Percentiles rank a stretch among this genome's conserved stretches.
phyloP scores from a whole-genome alignment of 2,329 filamentous ascomycete genomes.

The Verticillium tricorpus region DNA sequence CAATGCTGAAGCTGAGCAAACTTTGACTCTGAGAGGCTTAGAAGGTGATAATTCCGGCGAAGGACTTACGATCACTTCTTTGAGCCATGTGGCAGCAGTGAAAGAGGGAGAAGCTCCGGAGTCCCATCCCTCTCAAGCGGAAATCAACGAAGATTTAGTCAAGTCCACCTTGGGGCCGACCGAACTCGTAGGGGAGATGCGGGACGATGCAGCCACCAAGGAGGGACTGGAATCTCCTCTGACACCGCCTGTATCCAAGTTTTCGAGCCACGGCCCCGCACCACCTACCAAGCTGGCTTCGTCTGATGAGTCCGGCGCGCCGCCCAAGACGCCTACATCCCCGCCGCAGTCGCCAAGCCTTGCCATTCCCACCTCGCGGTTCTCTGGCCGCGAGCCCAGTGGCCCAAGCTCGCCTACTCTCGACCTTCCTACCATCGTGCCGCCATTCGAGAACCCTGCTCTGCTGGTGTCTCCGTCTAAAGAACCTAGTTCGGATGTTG shows the following conservation, averaged over 20 bases:
- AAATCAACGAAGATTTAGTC: too few relatives aligned
- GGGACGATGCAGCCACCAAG: neutral
- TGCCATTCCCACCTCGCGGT: conserved; percentile 35
- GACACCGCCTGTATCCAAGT: conserved; percentile 10
- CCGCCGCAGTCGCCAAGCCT: conserved; percentile 8
- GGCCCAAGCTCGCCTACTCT: conserved; percentile 16
- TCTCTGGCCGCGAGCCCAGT: conserved; percentile 34
- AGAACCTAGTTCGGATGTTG: neutral
- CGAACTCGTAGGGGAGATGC: neutral
- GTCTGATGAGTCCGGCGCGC: conserved; percentile 5
- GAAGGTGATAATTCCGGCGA: neutral
- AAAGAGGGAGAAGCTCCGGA: too few relatives aligned
- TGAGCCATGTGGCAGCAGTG: too few relatives aligned
- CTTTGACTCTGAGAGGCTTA: neutral
- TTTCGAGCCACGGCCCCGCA: neutral
- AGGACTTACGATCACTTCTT: neutral
- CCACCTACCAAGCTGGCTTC: neutral
- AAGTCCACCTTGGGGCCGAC: too few relatives aligned
- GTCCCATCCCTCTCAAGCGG: too few relatives aligned
- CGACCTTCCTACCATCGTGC: conserved; percentile 12
- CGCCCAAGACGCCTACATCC: conserved; percentile 11
- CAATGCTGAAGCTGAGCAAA: too few relatives aligned
- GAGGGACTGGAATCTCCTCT: conserved; percentile 3
- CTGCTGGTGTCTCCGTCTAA: neutral
- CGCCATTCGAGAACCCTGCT: neutral